These are phyloP conservation scores for Brassica hybrid DNA, from an alignment of 441 rosid genomes.

Conservation along the genomic window DNA sequence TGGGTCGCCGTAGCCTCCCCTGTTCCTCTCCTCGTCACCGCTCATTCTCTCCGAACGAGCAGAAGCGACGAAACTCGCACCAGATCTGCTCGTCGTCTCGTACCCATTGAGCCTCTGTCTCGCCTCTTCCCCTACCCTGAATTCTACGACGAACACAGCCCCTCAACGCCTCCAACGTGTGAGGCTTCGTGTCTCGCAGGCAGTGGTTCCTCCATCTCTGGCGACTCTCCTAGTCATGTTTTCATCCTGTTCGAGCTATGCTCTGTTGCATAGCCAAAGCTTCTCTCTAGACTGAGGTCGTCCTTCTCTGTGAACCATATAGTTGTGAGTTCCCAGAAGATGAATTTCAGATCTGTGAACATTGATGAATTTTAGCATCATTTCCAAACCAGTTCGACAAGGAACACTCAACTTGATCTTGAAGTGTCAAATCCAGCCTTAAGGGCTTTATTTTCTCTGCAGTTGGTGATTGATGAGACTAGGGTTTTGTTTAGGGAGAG, in stretches of 20 bases:
- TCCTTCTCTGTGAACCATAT: neutral
- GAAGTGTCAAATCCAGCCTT: neutral
- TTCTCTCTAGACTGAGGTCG: neutral
- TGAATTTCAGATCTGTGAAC: neutral
- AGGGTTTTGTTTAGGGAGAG: neutral
- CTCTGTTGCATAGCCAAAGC: neutral
- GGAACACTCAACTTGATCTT: neutral
- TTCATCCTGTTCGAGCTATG: neutral
- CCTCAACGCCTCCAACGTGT: too few species aligned
- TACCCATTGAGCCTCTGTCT: neutral
- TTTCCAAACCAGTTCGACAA: neutral
- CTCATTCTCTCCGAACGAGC: neutral
- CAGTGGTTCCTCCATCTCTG: neutral
- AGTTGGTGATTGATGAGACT: too few species aligned
- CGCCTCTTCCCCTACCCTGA: too few species aligned
- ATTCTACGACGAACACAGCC: too few species aligned
- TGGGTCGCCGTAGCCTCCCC: neutral
- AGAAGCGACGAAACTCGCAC: neutral
- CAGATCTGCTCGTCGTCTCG: neutral
- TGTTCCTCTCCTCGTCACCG: neutral
- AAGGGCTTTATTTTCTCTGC: neutral
- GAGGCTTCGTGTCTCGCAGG: neutral
- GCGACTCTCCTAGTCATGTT: neutral
- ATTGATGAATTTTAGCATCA: neutral
- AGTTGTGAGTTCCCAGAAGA: neutral